Evolutionary conservation across 805 yeast genomes (phyloP).

Genomic region (Hyphopichia homilentoma): DNA sequence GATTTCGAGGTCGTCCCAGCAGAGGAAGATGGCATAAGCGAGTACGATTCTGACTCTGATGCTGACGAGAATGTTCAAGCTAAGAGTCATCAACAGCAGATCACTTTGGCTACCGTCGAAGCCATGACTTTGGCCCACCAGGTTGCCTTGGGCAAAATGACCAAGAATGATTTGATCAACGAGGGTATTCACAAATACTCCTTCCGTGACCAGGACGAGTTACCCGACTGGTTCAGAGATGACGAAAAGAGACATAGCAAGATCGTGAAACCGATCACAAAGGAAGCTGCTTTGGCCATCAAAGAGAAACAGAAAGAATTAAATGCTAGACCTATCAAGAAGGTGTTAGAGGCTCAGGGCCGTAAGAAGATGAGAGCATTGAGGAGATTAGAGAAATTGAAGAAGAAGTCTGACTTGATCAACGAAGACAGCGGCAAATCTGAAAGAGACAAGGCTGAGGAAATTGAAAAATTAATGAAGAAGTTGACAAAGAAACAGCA

Average conservation of each 20-base stretch:
- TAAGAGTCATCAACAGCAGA: slow-evolving; percentile 54
- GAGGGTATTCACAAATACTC: slow-evolving; percentile 92
- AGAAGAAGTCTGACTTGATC: slow-evolving; percentile 89
- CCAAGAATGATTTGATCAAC: slow-evolving; percentile 80
- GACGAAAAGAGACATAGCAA: slow-evolving; percentile 88
- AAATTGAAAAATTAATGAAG: slow-evolving; percentile 80
- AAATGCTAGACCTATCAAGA: slow-evolving; percentile 97
- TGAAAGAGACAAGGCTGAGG: slow-evolving; percentile 93
- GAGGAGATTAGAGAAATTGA: slow-evolving; percentile 78
- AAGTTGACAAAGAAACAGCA: slow-evolving; percentile 72
- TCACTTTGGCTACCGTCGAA: slow-evolving; percentile 86
- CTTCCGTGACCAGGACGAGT: slow-evolving; percentile 83
- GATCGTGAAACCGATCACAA: slow-evolving; percentile 86
- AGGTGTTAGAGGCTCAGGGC: slow-evolving; percentile 96
- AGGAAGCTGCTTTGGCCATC: slow-evolving; percentile 59
- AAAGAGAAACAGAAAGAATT: slow-evolving; percentile 49
- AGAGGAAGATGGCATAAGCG: slow-evolving; percentile 16
- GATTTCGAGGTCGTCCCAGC: slow-evolving; percentile 44
- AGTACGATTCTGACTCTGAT: slow-evolving; percentile 49
- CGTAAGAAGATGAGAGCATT: slow-evolving; percentile 93
- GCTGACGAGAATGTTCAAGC: slow-evolving; percentile 45
- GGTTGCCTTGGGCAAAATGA: slow-evolving; percentile 83
- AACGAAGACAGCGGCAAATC: slow-evolving; percentile 84
- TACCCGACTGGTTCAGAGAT: slow-evolving; percentile 96
- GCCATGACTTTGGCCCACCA: slow-evolving; percentile 99